These are phyloP conservation scores for Chlamydomonas sp. DNA, from an alignment of 139 green algal species.

Conservation along the genomic window DNA sequence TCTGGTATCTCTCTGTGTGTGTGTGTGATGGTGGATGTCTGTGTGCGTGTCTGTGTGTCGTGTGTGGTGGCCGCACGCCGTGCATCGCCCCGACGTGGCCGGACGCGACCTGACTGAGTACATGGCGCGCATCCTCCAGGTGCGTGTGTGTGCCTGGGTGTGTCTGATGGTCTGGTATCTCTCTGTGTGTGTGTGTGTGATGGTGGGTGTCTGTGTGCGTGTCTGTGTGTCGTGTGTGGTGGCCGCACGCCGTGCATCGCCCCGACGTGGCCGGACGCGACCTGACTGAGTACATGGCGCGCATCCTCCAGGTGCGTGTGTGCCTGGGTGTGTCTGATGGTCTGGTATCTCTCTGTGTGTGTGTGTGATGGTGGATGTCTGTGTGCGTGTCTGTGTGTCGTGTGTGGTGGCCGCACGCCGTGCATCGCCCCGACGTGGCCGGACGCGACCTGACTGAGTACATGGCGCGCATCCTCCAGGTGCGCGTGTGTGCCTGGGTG, in stretches of 20 bases:
- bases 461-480: constrained; percentile 69
- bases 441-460: constrained; percentile 89
- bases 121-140: constrained; percentile 69
- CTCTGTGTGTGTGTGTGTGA: too few species aligned
- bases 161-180: constrained; percentile 78
- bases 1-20: too few species aligned
- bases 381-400: too few species aligned
- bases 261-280: constrained; percentile 89
- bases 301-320: constrained; percentile 43
- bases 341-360: too few species aligned
- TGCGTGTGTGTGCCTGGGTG: constrained; percentile 46
- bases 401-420: constrained; percentile 88
- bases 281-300: constrained; percentile 86
- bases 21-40: too few species aligned
- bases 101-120: constrained; percentile 89
- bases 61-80: constrained; percentile 88
- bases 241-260: constrained; percentile 83
- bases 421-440: constrained; percentile 83
- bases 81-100: constrained; percentile 83
- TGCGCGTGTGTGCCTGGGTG: constrained; percentile 46
- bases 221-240: too few species aligned
- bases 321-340: too few species aligned
- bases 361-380: too few species aligned
- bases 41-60: too few species aligned
- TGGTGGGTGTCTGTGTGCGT: too few species aligned